Conservation (phyloP, 164 flowering plant species). For the Stephania cephalantha region DNA sequence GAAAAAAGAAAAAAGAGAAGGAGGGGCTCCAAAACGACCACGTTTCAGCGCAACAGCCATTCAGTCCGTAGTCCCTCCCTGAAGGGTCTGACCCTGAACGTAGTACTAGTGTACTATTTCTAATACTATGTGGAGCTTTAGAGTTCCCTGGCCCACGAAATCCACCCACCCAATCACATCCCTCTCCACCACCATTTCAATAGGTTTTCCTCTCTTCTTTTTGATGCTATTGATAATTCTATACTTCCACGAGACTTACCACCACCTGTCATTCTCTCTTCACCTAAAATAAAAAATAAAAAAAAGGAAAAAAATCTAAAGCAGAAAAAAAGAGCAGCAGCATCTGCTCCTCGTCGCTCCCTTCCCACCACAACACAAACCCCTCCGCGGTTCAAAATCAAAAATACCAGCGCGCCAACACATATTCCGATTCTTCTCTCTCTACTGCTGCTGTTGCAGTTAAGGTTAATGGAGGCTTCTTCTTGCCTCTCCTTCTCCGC, state of each 20-base stretch:
- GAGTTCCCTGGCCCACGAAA: not conserved
- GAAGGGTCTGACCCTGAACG: not conserved
- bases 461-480: constrained; percentile 1
- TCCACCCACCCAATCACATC: not conserved
- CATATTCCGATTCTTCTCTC: not conserved
- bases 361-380: not conserved
- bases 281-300: not conserved
- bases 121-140: not conserved
- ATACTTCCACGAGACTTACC: not conserved
- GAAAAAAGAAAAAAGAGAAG: not conserved
- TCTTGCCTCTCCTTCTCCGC: constrained; percentile 1
- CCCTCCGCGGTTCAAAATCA: not conserved
- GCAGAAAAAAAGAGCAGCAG: not conserved
- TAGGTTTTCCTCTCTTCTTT: not conserved
- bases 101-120: too few relatives aligned
- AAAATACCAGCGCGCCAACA: too few relatives aligned
- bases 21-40: not conserved
- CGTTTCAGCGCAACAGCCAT: not conserved
- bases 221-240: not conserved
- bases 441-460: not conserved
- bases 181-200: not conserved
- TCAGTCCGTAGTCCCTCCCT: not conserved
- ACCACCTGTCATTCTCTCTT: not conserved
- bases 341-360: not conserved
- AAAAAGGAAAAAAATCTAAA: not conserved